Conservation (phyloP, 1,139 yeast species). For the Meyerozyma smithsonii region DNA sequence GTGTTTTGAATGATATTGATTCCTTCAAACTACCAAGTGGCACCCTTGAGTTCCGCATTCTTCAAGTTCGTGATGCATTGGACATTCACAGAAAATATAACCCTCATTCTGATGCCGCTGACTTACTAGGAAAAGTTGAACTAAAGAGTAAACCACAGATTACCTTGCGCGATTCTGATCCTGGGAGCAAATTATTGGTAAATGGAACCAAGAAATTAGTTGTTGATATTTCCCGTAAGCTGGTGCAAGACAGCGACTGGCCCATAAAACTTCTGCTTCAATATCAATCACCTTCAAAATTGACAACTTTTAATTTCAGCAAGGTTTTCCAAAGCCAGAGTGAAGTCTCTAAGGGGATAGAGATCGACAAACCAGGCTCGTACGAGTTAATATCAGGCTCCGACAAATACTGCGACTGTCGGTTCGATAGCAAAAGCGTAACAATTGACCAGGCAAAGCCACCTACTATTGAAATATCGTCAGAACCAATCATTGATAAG, state of each 20-base stretch:
- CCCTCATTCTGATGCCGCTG: conserved; percentile 39
- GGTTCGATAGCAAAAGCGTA: conserved; percentile 28
- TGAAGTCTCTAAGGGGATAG: conserved; percentile 30
- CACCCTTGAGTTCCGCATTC: conserved; percentile 58
- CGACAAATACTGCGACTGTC: conserved; percentile 65
- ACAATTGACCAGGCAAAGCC: conserved; percentile 25
- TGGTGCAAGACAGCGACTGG: conserved; percentile 11
- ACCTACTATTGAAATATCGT: conserved; percentile 50
- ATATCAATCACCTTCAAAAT: conserved; percentile 37
- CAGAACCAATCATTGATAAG: conserved; percentile 67
- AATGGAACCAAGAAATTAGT: conserved; percentile 34
- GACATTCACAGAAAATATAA: conserved; percentile 64
- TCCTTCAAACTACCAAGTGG: conserved; percentile 42
- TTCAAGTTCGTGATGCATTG: conserved; percentile 66
- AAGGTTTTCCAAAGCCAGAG: conserved; percentile 28
- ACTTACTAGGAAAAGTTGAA: conserved; percentile 48
- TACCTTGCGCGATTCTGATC: conserved; percentile 32
- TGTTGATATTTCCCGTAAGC: conserved; percentile 11
- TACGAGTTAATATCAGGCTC: conserved; percentile 50
- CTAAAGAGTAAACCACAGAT: conserved; percentile 61
- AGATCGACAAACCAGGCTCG: conserved; percentile 55
- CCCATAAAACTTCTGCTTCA: neutral
- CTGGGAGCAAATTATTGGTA: conserved; percentile 39
- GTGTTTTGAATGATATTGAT: conserved; percentile 20
- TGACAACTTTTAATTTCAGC: conserved; percentile 23